Base-by-base conservation (phyloP, 2,329 filamentous ascomycete genomes). In the Fusarium miscanthi region DNA sequence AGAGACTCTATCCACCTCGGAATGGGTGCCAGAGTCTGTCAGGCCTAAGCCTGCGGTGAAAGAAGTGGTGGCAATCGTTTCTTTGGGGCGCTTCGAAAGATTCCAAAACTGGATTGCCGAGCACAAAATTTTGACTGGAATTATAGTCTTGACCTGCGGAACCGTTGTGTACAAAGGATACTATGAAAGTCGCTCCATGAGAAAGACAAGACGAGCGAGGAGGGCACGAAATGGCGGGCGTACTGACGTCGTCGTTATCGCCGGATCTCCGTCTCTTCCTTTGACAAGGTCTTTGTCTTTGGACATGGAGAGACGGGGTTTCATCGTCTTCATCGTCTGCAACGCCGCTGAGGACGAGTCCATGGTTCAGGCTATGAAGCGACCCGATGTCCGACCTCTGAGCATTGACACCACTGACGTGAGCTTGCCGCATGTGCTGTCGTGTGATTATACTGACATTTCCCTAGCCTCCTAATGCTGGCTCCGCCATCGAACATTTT, bases 251-350 rank as follows among this genome's bases (percentile, higher is more conserved):
- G 85, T 90, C 80, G 93, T 98, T 33, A 88, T 98, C 70, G 94
- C 94, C 27, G 95, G 95, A n/a, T 94, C 94, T 25, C 93, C 94
- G 5, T 90, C 92, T 54, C 91, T 97, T 77, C 93, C 95, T 21
- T 87, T 98, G 78, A 95, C 94, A 11, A 92, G 91, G 77, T 94
- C 94, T 16, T 85, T 98, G 59, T 91, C 94, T 5, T 83, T 95
- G 52, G 96, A 99, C 79, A 86, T 99, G 74, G 96, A 98, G 83
- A 88, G 94, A 66, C 90, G 94, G 72, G 96, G 96, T 8, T 98
- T 97, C 81, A 93, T 98, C 68, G 94, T 98, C 62, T 99, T 94
- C 81, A 87, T 99, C 67, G 93, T 97, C 2, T 95, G 94, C 77
- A 92, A 90, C 72, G 94, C 90, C n/a, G 84, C 91, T 66, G 93